A percentile compares a stretch with the other conserved stretches of the same genome.
phyloP scores from a whole-genome alignment of 1,284 basidiomycete genomes.

The Meripilus lineatus region DNA sequence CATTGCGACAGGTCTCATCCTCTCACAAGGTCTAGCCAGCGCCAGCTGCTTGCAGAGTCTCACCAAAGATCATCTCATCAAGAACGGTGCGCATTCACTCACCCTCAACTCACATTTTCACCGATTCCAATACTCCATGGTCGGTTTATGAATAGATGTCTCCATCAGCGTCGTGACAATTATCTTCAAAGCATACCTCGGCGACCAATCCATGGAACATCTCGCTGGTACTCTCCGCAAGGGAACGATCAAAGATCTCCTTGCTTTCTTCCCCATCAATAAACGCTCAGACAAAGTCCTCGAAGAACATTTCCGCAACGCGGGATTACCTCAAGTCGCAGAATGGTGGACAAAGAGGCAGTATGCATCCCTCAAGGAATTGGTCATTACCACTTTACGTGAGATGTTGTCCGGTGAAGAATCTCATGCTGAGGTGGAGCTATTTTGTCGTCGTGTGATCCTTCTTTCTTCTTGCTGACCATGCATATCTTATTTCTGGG shows the following conservation, averaged over 20 bases:
- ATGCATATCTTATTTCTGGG: conserved; percentile 3
- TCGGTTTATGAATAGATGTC: conserved; percentile 48
- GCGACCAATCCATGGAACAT: conserved; percentile 83
- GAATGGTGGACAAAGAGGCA: conserved; percentile 93
- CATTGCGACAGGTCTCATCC: conserved; percentile 74
- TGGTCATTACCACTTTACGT: conserved; percentile 26
- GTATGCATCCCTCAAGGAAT: conserved; percentile 52
- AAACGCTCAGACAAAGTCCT: conserved; percentile 71
- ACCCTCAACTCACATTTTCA: not conserved
- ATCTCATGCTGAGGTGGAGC: conserved; percentile 54
- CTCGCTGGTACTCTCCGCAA: conserved; percentile 74
- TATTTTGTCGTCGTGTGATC: not conserved
- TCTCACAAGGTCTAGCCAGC: conserved; percentile 77
- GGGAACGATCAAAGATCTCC: conserved; percentile 82
- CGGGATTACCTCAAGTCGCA: conserved; percentile 70
- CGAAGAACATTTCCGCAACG: conserved; percentile 83
- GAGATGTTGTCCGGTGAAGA: conserved; percentile 52
- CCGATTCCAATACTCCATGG: conserved; percentile 4
- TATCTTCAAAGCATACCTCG: conserved; percentile 79
- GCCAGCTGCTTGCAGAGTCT: conserved; percentile 77
- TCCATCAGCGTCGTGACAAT: conserved; percentile 73
- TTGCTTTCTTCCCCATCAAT: conserved; percentile 83
- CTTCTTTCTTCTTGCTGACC: not conserved
- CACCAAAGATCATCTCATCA: conserved; percentile 91
- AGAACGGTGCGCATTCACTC: conserved; percentile 61